These are phyloP conservation scores for Carallia brachiata DNA, from an alignment of 345 rosid species.

Conservation along the genomic window DNA sequence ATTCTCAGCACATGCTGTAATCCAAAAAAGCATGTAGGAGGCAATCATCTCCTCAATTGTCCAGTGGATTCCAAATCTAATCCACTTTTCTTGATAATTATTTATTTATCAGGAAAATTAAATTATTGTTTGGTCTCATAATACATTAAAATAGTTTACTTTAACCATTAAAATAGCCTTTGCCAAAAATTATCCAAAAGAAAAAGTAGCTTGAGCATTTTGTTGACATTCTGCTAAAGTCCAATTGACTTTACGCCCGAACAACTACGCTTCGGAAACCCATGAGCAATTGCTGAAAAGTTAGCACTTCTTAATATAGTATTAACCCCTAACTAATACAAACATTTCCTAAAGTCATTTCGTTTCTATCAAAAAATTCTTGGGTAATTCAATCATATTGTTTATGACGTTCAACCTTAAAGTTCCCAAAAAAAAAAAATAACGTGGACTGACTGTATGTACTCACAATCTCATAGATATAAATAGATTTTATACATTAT, in stretches of 20 bases:
- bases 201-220: neutral
- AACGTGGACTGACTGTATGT: too few relatives aligned
- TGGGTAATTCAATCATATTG: too few relatives aligned
- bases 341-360: conserved; percentile 1
- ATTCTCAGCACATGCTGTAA: conserved; percentile 42
- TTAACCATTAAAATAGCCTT: neutral
- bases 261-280: conserved; percentile 10
- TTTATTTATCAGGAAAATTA: too few relatives aligned
- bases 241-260: conserved; percentile 1
- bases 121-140: neutral
- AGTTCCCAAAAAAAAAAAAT: too few relatives aligned
- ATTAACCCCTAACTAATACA: neutral
- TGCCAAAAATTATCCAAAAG: too few relatives aligned
- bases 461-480: too few relatives aligned
- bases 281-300: neutral
- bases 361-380: neutral
- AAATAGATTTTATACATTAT: too few relatives aligned
- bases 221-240: conserved; percentile 9
- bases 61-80: conserved; percentile 33
- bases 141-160: neutral
- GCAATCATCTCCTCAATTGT: conserved; percentile 41
- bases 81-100: conserved; percentile 4
- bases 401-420: too few relatives aligned
- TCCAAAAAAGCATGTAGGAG: conserved; percentile 19
- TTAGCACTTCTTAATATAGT: neutral